These are phyloP conservation scores for Penicillium sp. DNA, from an alignment of 2,329 filamentous ascomycete genomes.

Conservation along the genomic window DNA sequence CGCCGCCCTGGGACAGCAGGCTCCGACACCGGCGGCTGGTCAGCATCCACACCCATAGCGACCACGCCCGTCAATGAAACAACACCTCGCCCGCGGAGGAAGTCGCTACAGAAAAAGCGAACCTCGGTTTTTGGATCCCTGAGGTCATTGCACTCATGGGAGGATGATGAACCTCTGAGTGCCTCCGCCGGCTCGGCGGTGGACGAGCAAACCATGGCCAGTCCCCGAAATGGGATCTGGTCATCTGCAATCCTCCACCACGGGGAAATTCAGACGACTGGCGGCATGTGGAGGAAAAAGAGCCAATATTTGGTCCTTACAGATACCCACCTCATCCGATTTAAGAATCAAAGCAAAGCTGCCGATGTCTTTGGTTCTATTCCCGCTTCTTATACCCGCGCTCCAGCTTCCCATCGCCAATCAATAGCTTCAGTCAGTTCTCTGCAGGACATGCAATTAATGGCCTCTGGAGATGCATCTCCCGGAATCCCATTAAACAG, in stretches of 20 bases:
- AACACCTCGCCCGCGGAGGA: conserved; percentile 39
- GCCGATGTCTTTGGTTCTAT: conserved; percentile 61
- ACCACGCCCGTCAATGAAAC: conserved; percentile 27
- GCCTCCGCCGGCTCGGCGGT: conserved; percentile 53
- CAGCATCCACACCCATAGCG: conserved; percentile 12
- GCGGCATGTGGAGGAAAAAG: conserved; percentile 69
- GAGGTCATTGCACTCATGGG: conserved; percentile 52
- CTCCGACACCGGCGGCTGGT: conserved; percentile 27
- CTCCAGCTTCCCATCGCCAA: conserved; percentile 54
- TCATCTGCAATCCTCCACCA: conserved; percentile 58
- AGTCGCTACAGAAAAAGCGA: conserved; percentile 49
- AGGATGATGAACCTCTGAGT: conserved; percentile 54
- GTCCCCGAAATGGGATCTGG: conserved; percentile 40
- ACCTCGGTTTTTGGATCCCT: conserved; percentile 62
- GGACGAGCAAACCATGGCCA: conserved; percentile 47
- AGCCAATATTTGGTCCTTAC: conserved; percentile 71
- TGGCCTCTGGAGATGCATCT: conserved; percentile 56
- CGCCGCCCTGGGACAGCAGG: conserved; percentile 32
- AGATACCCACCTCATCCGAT: conserved; percentile 66
- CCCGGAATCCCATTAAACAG: conserved; percentile 61
- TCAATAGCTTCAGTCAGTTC: conserved; percentile 61
- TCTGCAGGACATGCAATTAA: conserved; percentile 60
- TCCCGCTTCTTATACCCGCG: conserved; percentile 40
- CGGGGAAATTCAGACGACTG: conserved; percentile 69
- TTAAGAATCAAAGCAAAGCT: conserved; percentile 67